Base-by-base conservation (phyloP, 2,329 filamentous ascomycete genomes). In the Cadophora gregata region DNA sequence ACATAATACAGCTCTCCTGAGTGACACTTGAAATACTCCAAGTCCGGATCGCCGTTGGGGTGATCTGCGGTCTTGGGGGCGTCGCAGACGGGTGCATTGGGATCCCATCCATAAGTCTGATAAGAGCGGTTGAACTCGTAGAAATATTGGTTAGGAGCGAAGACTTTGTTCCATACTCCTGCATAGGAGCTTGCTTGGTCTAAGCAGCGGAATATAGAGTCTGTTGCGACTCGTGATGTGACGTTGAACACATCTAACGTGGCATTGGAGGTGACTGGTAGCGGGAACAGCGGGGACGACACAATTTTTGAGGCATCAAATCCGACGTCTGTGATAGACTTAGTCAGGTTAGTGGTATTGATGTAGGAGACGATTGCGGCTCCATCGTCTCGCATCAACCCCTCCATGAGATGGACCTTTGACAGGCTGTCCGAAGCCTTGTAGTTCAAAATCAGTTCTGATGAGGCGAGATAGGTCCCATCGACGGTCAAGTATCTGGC, bases 1-100 rank as follows among this genome's bases (percentile, higher is more conserved):
- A 72, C 74, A 25, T 73, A 77, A 29, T 72, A 71, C 2, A 78
- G 65, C 14, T 79, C 77, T 0, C 77, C 77, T 12, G 74, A 74
- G 51, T 78, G 77, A 61, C 77, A 79, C 64, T 78, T 79, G 71
- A 77, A 78, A 64, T 79, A 79, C 42, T 78, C 77, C 3, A 66
- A 48, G 12, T 71, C 63, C 1, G 76, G 76, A 50, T 78, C 71
- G 9, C 74, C 74, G 47, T 75, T 65, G n/a, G 76, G 77, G 33
- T 76, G 70, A 0, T 62, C 59, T 0, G 70, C 51, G 1, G 73
- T 73, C 9, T 68, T 59, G 6, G 72, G 73, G 27, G 72, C 69
- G 33, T 69, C 67, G 55, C 73, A 78, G 19, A 72, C 73, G 14
- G 69, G 71, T 1, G 66, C n/a, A 45, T 72, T 73, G 1, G 69